Evolutionary conservation across 2,329 filamentous ascomycete species (phyloP), one percentile per base, ranked within the genome.

Genomic region (Corinectria fuckeliana): DNA sequence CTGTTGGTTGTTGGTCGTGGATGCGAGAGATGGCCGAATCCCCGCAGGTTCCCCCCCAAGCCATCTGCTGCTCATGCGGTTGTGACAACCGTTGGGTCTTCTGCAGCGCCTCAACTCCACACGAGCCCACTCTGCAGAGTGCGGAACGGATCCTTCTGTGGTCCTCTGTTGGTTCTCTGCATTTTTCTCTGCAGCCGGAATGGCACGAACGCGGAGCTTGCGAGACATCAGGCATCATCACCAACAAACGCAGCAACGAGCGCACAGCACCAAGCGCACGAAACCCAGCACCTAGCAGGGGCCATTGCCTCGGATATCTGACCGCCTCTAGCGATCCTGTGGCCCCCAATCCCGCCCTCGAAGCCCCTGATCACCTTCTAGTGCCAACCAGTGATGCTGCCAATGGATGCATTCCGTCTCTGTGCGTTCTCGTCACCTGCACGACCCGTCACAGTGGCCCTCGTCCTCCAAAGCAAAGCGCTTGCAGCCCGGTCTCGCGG

Each of bases 351-450:
- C 34, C 28, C 28, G 47, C 52, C 34, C 48, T 54, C 42, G 56
- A 51, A 56, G 18, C 55, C 44, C 45, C 48, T 60, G 57, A 56
- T 63, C 32, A 39, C 32, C 56, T 60, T 58, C 60, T 69, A 67
- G 67, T 62, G 63, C 58, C 57, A 61, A 58, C 64, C 54, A 50
- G 28, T 39, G 21, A 52, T 56, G 61, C 63, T 65, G 58, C 67
- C 67, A 69, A 69, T 69, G 59, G 56, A 58, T 59, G 55, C 55
- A 52, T 68, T 61, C 64, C 67, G 53, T 63, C 25, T 53, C 41
- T 47, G 52, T 68, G 62, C 51, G 32, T 26, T 56, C 45, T 50
- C 51, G 32, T 64, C 63, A 69, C 67, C 67, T 69, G 67, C 67
- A 70, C 44, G 64, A 57, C 45, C 51, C 53, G 68, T 70, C 67